Evolutionary conservation across 148 eudicot species (phyloP), one percentile per base, ranked within the genome.

Genomic region (Rhododendron williamsianum): DNA sequence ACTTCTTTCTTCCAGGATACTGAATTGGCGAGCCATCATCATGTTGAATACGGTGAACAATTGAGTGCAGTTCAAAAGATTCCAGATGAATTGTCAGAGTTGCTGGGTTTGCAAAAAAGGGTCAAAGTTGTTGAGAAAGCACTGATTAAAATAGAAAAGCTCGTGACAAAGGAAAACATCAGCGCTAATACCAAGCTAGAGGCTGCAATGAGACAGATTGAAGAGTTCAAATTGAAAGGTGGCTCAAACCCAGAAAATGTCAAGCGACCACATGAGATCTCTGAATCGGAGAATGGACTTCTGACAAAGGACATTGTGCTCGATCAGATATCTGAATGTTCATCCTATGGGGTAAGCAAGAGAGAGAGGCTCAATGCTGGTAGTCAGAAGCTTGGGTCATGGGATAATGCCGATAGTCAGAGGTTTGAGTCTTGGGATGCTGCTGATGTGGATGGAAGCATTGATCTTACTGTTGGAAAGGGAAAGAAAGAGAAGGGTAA

Each of bases 241-340:
- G 86, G 88, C 76, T 89, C 88, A 46, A 89, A 89, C 19, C 91
- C 93, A 82, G 87, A 86, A 48, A 86, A 91, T 78, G 77, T 72
- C 27, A 91, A 85, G 90, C 86, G 85, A 18, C 80, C 87, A 9
- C 88, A 91, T 76, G 92, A 94, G 87, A 89, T 85, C 72, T 86
- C 89, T 18, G 97, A 92, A 86, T 86, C 60, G 9, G 92, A 87
- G 15, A 87, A 88, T 38, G 91, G 90, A 84, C 88, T 91, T 81
- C 67, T 91, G 78, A 92, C 91, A 77, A 97, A 97, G 89, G 99
- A 97, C 86, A 97, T 97, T 54, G 82, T 94, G 89, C 98, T 95
- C 7, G 99, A 97, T 89, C 96, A 95, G 87, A 87, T 90, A 38
- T 93, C 98, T 0, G 98, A 94, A 82, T 52, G 89, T 82, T 94